phyloP scores from a whole-genome alignment of 441 rosid genomes.

The Breynia disticha region DNA sequence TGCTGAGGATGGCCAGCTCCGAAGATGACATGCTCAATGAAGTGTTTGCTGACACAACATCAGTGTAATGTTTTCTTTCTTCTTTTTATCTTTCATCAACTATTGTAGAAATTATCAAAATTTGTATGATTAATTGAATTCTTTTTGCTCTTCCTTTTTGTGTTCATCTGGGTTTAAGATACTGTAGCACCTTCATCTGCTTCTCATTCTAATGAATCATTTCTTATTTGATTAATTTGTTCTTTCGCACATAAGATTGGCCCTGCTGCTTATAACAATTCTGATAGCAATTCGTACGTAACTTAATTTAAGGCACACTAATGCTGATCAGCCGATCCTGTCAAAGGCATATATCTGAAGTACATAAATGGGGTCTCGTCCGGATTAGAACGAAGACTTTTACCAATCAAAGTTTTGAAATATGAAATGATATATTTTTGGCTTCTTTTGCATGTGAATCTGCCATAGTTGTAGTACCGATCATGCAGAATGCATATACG shows the following conservation, averaged over 20 bases:
- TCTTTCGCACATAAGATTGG: conserved; percentile 12
- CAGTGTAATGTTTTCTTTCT: conserved; percentile 34
- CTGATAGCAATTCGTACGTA: background rate
- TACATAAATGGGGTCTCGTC: too few relatives aligned
- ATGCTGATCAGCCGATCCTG: too few relatives aligned
- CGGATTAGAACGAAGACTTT: too few relatives aligned
- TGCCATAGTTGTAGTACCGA: too few relatives aligned
- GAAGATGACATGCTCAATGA: conserved; percentile 53
- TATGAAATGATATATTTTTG: background rate
- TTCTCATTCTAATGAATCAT: conserved; percentile 20
- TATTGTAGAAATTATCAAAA: conserved; percentile 21
- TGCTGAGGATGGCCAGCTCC: conserved; percentile 26
- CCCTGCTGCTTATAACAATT: too few relatives aligned
- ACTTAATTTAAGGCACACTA: too few relatives aligned
- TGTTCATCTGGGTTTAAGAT: conserved; percentile 14
- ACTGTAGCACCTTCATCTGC: conserved; percentile 18
- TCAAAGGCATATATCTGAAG: too few relatives aligned
- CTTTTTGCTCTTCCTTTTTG: conserved; percentile 18
- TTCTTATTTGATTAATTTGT: too few relatives aligned
- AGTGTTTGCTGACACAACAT: conserved; percentile 39
- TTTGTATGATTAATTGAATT: conserved; percentile 34
- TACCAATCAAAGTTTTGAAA: background rate
- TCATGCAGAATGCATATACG: too few relatives aligned
- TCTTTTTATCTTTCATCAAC: conserved; percentile 13
- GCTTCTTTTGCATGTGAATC: too few relatives aligned